Evolutionary conservation across 2,329 filamentous ascomycete genomes (phyloP).

Genomic region (Juglanconis oblonga): DNA sequence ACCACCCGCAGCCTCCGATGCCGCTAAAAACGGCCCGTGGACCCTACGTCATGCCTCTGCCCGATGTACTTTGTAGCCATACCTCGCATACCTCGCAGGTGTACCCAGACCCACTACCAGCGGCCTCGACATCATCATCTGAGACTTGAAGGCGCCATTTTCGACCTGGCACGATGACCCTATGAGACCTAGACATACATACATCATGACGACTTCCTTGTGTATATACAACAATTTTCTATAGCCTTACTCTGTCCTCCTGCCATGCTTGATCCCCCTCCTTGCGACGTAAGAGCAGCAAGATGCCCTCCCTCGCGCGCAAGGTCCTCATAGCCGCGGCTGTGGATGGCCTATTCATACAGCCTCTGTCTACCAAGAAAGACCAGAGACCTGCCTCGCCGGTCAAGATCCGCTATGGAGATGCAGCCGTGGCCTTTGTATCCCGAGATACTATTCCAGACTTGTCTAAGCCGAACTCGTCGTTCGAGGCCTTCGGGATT

Average conservation of each 20-base stretch:
- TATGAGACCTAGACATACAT: neutral
- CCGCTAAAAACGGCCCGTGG: neutral
- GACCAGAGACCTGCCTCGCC: conserved; percentile 54
- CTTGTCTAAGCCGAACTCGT: conserved; percentile 40
- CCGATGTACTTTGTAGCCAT: neutral
- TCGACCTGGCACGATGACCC: conserved; percentile 2
- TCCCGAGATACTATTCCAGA: conserved; percentile 46
- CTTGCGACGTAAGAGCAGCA: conserved; percentile 19
- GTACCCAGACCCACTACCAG: neutral
- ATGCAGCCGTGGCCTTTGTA: conserved; percentile 44
- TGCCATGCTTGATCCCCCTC: conserved; percentile 12
- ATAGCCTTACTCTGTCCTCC: conserved; percentile 15
- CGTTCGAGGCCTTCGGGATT: conserved; percentile 59
- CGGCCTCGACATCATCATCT: conserved; percentile 5
- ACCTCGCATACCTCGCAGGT: neutral
- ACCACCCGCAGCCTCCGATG: neutral
- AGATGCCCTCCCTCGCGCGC: conserved; percentile 74
- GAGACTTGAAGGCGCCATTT: neutral
- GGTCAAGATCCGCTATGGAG: conserved; percentile 69
- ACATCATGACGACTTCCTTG: conserved; percentile 3
- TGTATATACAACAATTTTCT: neutral
- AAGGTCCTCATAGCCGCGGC: conserved; percentile 80
- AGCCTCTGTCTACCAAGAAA: conserved; percentile 64
- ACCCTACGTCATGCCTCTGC: conserved; percentile 25
- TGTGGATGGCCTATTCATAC: conserved; percentile 78